These are phyloP conservation scores for Globisporangium irregulare DNA, from an alignment of 352 stramenopile genomes.

Conservation along the genomic window DNA sequence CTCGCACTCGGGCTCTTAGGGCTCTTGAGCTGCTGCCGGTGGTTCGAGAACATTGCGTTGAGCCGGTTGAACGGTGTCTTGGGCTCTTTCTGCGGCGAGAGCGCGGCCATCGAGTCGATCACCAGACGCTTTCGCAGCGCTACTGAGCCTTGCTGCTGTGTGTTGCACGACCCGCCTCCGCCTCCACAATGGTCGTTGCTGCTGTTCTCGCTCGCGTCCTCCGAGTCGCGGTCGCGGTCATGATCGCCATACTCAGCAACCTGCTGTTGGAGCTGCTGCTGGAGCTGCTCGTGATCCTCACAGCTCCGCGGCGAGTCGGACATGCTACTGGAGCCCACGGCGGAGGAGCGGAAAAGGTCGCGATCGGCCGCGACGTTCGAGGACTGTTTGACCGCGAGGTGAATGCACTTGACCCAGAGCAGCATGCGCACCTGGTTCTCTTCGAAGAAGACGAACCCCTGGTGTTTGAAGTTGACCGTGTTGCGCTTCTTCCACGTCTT, in stretches of 20 bases:
- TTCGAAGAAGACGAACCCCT: conserved; percentile 73
- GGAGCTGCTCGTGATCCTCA: conserved; percentile 11
- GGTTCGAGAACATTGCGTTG: conserved; percentile 31
- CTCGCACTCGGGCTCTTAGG: conserved; percentile 25
- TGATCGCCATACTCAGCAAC: conserved; percentile 15
- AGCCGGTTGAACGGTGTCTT: conserved; percentile 29
- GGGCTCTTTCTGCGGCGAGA: conserved; percentile 6
- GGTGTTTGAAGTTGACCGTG: conserved; percentile 49
- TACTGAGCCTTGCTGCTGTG: background rate
- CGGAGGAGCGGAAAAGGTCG: conserved; percentile 38
- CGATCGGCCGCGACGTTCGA: conserved; percentile 25
- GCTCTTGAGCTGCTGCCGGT: conserved; percentile 33
- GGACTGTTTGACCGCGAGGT: conserved; percentile 58
- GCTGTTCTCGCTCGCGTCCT: background rate
- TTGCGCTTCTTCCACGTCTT: conserved; percentile 70
- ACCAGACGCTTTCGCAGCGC: conserved; percentile 28
- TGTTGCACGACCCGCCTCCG: background rate
- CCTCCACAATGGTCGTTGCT: background rate
- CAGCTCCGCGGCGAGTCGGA: conserved; percentile 7
- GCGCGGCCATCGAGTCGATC: conserved; percentile 23
- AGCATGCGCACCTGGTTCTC: conserved; percentile 68
- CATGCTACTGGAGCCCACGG: conserved; percentile 8
- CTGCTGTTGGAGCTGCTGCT: background rate
- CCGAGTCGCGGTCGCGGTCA: conserved; percentile 17
- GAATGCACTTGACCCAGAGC: conserved; percentile 77